A percentile compares a stretch with the other conserved stretches of the same genome.
These are phyloP conservation scores for Thermomucor indicae-seudaticae DNA, from an alignment of 371 early-diverging fungal genomes.

Conservation along the genomic window DNA sequence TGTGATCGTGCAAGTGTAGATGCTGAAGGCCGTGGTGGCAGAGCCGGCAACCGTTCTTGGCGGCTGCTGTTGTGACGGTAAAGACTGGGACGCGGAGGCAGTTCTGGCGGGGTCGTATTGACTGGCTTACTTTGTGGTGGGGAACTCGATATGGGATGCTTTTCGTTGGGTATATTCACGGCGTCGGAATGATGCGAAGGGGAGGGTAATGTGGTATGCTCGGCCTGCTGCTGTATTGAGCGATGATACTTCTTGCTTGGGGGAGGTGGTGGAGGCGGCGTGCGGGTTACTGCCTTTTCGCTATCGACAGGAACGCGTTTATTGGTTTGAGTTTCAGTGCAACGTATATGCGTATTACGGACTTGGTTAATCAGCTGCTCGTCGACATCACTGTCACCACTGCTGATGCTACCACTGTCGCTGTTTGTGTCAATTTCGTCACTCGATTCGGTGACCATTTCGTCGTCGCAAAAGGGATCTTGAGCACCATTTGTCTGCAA, in stretches of 20 bases:
- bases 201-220: too few relatives aligned
- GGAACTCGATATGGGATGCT: neutral
- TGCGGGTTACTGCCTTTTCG: conserved; percentile 7
- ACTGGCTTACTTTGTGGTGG: neutral
- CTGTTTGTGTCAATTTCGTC: conserved; percentile 3
- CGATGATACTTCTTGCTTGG: conserved; percentile 39
- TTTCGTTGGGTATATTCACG: neutral
- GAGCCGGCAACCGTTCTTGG: conserved; percentile 20
- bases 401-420: conserved; percentile 3
- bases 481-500: neutral
- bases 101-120: conserved; percentile 4
- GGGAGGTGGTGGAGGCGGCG: conserved; percentile 37
- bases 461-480: conserved; percentile 19
- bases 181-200: neutral
- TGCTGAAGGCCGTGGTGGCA: conserved; percentile 37
- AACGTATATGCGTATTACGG: neutral
- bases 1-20: conserved; percentile 34
- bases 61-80: neutral
- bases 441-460: conserved; percentile 7
- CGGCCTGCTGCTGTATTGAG: conserved; percentile 10
- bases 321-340: neutral
- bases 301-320: conserved; percentile 7
- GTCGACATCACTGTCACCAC: conserved; percentile 5
- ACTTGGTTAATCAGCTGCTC: neutral
- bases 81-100: conserved; percentile 11